phyloP scores from a whole-genome alignment of 1,139 yeast species.

The Arxiozyma slooffiae region DNA sequence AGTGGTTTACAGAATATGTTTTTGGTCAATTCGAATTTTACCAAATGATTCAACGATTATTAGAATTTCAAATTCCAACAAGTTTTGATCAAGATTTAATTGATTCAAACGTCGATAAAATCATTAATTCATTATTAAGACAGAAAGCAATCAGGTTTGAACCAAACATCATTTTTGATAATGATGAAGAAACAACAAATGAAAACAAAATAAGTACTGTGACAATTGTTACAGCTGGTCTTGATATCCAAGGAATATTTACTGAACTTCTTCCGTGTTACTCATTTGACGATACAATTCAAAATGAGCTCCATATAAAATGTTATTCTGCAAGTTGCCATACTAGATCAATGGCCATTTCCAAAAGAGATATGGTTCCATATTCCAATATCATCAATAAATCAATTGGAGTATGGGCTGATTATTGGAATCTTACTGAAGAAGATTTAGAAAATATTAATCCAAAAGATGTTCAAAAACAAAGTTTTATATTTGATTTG shows the following conservation, averaged over 20 bases:
- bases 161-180: neutral
- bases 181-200: conserved; percentile 1
- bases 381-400: conserved; percentile 30
- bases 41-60: conserved; percentile 46
- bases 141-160: conserved; percentile 39
- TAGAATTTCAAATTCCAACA: conserved; percentile 29
- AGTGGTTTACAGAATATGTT: conserved; percentile 34
- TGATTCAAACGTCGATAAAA: conserved; percentile 36
- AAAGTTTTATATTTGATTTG: conserved; percentile 69
- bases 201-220: conserved; percentile 14
- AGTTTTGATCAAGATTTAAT: conserved; percentile 29
- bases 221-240: conserved; percentile 27
- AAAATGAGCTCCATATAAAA: conserved; percentile 1
- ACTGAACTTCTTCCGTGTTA: conserved; percentile 35
- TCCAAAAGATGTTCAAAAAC: conserved; percentile 50
- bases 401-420: conserved; percentile 53
- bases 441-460: conserved; percentile 48
- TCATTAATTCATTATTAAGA: conserved; percentile 39
- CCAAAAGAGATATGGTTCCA: conserved; percentile 20
- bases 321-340: conserved; percentile 24
- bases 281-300: conserved; percentile 14
- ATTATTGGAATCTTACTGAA: conserved; percentile 59
- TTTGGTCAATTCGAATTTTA: conserved; percentile 46
- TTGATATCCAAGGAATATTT: conserved; percentile 37
- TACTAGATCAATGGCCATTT: conserved; percentile 26